Conservation (phyloP, 2,329 filamentous ascomycete genomes). For the Clonostachys rhizophaga region DNA sequence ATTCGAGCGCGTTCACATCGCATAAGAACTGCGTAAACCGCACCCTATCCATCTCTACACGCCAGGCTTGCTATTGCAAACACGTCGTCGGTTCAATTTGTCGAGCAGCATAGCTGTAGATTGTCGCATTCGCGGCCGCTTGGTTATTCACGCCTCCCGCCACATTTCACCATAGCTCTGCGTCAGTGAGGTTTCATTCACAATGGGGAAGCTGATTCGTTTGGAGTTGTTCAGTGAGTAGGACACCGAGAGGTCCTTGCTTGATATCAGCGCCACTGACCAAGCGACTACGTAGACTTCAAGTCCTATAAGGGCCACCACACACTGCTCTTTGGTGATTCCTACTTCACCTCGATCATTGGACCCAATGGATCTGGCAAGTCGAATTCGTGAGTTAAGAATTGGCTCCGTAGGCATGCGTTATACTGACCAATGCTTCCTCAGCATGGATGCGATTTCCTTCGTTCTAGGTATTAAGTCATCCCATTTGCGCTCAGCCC, state of each 20-base stretch:
- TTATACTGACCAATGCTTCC: constrained; percentile 3
- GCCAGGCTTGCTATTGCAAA: too few relatives aligned
- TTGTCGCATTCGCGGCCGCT: too few relatives aligned
- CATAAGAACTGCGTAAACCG: too few relatives aligned
- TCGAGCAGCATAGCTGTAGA: too few relatives aligned
- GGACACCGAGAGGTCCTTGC: too few relatives aligned
- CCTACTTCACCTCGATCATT: constrained; percentile 98
- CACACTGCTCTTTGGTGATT: constrained; percentile 89
- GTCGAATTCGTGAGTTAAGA: constrained; percentile 77
- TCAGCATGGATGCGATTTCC: constrained; percentile 98
- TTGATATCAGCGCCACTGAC: too few relatives aligned
- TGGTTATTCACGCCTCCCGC: too few relatives aligned
- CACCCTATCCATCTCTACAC: too few relatives aligned
- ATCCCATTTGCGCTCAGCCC: constrained; percentile 90
- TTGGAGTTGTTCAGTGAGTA: constrained; percentile 86
- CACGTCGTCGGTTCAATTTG: too few relatives aligned
- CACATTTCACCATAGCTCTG: too few relatives aligned
- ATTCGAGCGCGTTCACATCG: too few relatives aligned
- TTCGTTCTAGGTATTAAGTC: constrained; percentile 99
- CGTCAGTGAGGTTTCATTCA: constrained; percentile 20
- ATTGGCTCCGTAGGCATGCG: constrained; percentile 1
- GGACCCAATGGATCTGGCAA: constrained; percentile 99
- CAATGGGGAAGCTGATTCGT: constrained; percentile 93
- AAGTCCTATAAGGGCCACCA: constrained; percentile 99
- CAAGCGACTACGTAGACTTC: constrained; percentile 62